These are phyloP conservation scores for Aspergillus tubingensis DNA, from an alignment of 2,329 filamentous ascomycete species.

Conservation along the genomic window DNA sequence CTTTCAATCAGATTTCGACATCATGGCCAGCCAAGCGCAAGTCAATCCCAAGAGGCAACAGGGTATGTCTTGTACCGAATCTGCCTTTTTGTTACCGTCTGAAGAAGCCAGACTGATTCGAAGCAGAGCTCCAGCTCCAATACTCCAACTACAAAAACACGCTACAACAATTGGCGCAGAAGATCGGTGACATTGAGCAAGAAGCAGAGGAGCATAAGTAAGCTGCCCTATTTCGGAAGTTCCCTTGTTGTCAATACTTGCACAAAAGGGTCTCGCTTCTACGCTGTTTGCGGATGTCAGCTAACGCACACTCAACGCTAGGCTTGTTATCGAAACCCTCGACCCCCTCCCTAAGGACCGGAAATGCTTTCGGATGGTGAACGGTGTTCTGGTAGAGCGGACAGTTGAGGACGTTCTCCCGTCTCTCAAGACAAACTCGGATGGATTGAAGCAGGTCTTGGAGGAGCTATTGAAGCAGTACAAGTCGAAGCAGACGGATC, in stretches of 20 bases:
- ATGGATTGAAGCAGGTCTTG: conserved; percentile 89
- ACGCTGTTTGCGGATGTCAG: too few species aligned
- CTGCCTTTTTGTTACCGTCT: background rate
- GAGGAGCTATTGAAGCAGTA: conserved; percentile 97
- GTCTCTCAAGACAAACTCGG: conserved; percentile 87
- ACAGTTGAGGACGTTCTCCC: conserved; percentile 92
- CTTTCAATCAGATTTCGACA: conserved; percentile 17
- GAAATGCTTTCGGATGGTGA: conserved; percentile 99
- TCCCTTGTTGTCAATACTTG: too few species aligned
- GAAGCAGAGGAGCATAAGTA: conserved; percentile 98
- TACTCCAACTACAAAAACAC: conserved; percentile 63
- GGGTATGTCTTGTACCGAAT: conserved; percentile 36
- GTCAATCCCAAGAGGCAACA: conserved; percentile 50
- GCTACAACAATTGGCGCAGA: conserved; percentile 89
- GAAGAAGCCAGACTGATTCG: conserved; percentile 13
- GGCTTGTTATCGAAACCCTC: conserved; percentile 91
- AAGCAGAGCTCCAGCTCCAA: conserved; percentile 51
- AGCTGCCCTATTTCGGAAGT: conserved; percentile 43
- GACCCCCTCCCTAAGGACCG: conserved; percentile 78
- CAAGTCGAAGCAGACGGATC: conserved; percentile 87
- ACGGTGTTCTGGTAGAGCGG: conserved; percentile 90
- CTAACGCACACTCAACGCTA: conserved; percentile 42
- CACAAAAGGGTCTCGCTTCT: too few species aligned
- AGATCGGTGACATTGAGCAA: conserved; percentile 96
- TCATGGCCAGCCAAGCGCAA: conserved; percentile 45